Conservation (phyloP, 2,329 filamentous ascomycete genomes). For the Ciborinia camelliae region DNA sequence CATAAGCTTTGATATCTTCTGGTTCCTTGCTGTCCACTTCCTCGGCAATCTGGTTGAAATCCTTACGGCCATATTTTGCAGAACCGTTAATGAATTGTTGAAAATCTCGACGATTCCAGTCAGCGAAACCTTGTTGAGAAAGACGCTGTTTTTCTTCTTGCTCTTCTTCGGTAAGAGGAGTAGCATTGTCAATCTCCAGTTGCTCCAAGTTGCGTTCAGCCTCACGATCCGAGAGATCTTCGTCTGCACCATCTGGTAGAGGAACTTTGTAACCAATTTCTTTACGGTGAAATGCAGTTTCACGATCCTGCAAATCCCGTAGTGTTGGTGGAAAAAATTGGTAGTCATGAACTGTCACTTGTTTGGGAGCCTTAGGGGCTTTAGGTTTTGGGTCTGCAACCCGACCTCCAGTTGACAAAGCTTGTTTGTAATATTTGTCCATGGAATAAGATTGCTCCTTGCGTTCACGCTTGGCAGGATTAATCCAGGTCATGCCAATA, state of each 20-base stretch:
- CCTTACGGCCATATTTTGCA: conserved; percentile 83
- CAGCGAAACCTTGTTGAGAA: conserved; percentile 79
- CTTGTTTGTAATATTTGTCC: conserved; percentile 96
- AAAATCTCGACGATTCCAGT: conserved; percentile 97
- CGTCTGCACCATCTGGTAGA: conserved; percentile 81
- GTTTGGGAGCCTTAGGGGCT: conserved; percentile 91
- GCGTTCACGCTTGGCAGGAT: conserved; percentile 94
- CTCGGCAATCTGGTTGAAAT: conserved; percentile 78
- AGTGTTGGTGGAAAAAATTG: conserved; percentile 90
- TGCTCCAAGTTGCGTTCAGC: conserved; percentile 86
- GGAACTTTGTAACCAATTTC: conserved; percentile 95
- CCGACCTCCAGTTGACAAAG: conserved; percentile 74
- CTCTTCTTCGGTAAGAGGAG: conserved; percentile 84
- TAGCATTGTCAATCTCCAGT: conserved; percentile 87
- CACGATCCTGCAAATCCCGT: conserved; percentile 87
- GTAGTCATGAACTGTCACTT: conserved; percentile 89
- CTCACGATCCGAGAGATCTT: conserved; percentile 80
- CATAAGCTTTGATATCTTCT: conserved; percentile 83
- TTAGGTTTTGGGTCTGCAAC: conserved; percentile 87
- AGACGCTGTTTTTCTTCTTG: conserved; percentile 80
- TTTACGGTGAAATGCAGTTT: conserved; percentile 93
- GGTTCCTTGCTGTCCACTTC: conserved; percentile 90
- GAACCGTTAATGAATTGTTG: conserved; percentile 97
- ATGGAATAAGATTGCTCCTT: conserved; percentile 98
- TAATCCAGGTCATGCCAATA: conserved; percentile 93